Evolutionary conservation across 2,329 filamentous ascomycete genomes (phyloP).

Genomic region (Huntiella omanensis): DNA sequence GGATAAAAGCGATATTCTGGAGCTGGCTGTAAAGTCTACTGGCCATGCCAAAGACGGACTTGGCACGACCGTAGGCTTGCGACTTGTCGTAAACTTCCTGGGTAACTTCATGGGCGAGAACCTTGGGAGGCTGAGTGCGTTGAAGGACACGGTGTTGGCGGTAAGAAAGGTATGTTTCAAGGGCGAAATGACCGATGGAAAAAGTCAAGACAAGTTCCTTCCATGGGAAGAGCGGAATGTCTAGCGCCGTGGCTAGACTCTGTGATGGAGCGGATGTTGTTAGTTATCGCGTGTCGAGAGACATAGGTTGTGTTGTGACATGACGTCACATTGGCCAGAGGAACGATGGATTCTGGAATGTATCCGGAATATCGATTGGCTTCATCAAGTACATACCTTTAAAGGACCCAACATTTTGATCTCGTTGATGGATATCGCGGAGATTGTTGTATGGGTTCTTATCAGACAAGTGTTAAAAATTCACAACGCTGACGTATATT

Average conservation of each 20-base stretch:
- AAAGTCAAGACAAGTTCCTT: slow-evolving; percentile 92
- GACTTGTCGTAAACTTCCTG: slow-evolving; percentile 87
- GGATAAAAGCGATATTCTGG: slow-evolving; percentile 77
- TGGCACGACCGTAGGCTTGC: slow-evolving; percentile 77
- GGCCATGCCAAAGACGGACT: slow-evolving; percentile 74
- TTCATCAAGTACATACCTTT: slow-evolving; percentile 7
- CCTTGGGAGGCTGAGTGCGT: slow-evolving; percentile 61
- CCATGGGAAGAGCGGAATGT: slow-evolving; percentile 89
- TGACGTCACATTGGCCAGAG: slow-evolving; percentile 2
- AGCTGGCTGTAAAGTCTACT: slow-evolving; percentile 68
- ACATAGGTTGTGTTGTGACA: not conserved
- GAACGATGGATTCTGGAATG: not conserved
- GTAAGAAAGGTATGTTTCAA: slow-evolving; percentile 75
- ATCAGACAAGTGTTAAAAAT: no score
- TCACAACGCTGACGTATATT: no score
- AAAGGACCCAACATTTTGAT: slow-evolving; percentile 10
- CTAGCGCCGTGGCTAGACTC: slow-evolving; percentile 68
- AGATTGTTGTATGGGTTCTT: no score
- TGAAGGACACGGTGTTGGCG: slow-evolving; percentile 82
- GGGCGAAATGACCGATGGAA: slow-evolving; percentile 73
- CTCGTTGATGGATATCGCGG: not conserved
- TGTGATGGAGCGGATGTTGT: slow-evolving; percentile 17
- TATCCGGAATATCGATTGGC: not conserved
- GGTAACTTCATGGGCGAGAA: slow-evolving; percentile 72
- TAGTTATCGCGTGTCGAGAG: slow-evolving; percentile 1